Evolutionary conservation across 2,329 filamentous ascomycete genomes (phyloP).

Genomic region (Ascochyta lentis): DNA sequence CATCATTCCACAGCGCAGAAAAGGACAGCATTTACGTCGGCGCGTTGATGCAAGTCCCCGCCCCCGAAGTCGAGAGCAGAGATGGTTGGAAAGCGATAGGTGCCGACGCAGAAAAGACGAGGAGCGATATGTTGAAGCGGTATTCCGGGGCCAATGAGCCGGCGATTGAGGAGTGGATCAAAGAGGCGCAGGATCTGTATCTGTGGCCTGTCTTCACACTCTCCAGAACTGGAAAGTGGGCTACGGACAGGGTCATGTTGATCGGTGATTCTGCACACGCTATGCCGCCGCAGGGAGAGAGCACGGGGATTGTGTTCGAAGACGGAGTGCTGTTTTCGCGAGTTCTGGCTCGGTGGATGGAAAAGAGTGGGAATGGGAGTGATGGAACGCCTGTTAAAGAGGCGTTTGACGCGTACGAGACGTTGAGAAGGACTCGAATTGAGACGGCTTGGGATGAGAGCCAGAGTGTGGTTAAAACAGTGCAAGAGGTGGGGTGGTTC

Average conservation of each 20-base stretch:
- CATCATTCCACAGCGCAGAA: constrained; percentile 48
- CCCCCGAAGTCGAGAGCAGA: constrained; percentile 45
- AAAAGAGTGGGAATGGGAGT: constrained; percentile 36
- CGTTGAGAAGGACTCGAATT: constrained; percentile 53
- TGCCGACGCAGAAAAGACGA: constrained; percentile 52
- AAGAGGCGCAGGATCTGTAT: constrained; percentile 52
- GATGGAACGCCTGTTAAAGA: constrained; percentile 48
- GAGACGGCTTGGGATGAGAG: constrained; percentile 56
- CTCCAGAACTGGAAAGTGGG: constrained; percentile 53
- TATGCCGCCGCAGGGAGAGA: constrained; percentile 61
- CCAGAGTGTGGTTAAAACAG: constrained; percentile 54
- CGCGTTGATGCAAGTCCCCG: constrained; percentile 53
- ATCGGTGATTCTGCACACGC: constrained; percentile 57
- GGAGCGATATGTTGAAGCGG: constrained; percentile 50
- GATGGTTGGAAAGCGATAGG: constrained; percentile 56
- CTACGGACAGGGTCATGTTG: constrained; percentile 53
- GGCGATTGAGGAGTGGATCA: constrained; percentile 49
- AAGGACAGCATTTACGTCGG: constrained; percentile 53
- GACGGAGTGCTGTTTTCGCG: constrained; percentile 59
- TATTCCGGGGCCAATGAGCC: constrained; percentile 50
- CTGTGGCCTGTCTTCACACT: constrained; percentile 57
- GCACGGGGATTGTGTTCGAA: constrained; percentile 60
- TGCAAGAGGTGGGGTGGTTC: constrained; percentile 54
- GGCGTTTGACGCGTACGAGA: constrained; percentile 57
- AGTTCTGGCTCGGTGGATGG: constrained; percentile 52